phyloP scores from a whole-genome alignment of 2,329 filamentous ascomycete genomes.

The Fusarium azukiicola region DNA sequence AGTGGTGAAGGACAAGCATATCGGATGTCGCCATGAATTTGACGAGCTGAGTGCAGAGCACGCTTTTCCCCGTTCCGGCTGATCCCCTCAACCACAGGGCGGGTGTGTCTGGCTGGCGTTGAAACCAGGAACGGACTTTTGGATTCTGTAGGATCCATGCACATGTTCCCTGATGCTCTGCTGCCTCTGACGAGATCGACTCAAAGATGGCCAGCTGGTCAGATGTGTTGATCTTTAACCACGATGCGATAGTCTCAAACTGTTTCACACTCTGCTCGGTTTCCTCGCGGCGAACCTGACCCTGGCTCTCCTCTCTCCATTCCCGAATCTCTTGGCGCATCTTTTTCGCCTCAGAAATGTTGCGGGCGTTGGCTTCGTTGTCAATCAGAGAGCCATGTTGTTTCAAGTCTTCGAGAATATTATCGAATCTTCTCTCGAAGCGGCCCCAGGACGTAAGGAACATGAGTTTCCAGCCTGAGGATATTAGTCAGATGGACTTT shows the following conservation, averaged over 20 bases:
- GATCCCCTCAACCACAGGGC: slow-evolving; percentile 35
- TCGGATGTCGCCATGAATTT: slow-evolving; percentile 30
- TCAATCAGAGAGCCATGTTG: slow-evolving; percentile 58
- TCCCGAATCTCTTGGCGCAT: slow-evolving; percentile 16
- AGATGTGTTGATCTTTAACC: slow-evolving; percentile 33
- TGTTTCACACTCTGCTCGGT: slow-evolving; percentile 25
- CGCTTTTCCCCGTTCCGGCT: slow-evolving; percentile 42
- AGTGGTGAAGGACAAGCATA: slow-evolving; percentile 24
- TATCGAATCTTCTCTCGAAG: slow-evolving; percentile 60
- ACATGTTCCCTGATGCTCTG: slow-evolving; percentile 27
- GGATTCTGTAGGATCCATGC: slow-evolving; percentile 33
- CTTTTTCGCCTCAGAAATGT: slow-evolving; percentile 51
- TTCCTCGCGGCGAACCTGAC: neutral
- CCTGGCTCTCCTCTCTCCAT: too few relatives aligned
- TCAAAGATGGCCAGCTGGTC: slow-evolving; percentile 34
- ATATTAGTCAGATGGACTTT: slow-evolving; percentile 33
- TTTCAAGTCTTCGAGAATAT: slow-evolving; percentile 60
- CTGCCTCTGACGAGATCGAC: slow-evolving; percentile 16
- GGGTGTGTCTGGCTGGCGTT: slow-evolving; percentile 17
- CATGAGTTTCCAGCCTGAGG: slow-evolving; percentile 59
- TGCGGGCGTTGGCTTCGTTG: slow-evolving; percentile 56
- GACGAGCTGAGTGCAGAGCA: slow-evolving; percentile 37
- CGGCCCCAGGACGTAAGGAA: slow-evolving; percentile 64
- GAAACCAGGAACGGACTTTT: slow-evolving; percentile 26
- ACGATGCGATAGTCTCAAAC: slow-evolving; percentile 30